Base-by-base conservation (phyloP, 2,329 filamentous ascomycete genomes). In the Ceratocystiopsis sp. region DNA sequence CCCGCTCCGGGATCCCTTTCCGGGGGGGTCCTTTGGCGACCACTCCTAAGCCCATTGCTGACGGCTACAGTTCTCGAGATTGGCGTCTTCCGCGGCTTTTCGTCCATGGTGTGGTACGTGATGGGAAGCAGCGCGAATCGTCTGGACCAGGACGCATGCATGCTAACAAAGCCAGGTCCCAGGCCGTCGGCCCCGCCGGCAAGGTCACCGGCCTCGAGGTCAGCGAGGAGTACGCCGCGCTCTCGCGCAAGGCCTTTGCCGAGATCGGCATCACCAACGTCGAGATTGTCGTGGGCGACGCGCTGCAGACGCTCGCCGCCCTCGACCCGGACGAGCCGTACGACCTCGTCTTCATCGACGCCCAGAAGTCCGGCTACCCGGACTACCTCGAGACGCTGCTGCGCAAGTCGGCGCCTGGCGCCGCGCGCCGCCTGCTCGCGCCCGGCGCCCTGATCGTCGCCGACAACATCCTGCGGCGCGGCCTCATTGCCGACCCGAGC, bases 291-390 rank as follows among this genome's bases (percentile, higher is more conserved):
- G 55, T 66, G 16, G 68, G 68, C 5, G 59, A 68, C 49, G 68
- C 64, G 4, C 56, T 63, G 10, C 54, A 67, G 47, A 64, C 62
- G 67, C 55, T 63, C 11, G 50, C 53, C 8, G 44, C 50, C n/a
- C 57, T 60, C 4, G 49, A 61, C 46, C 50, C 55, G 45, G 44
- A 53, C 34, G 54, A 63, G 50, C 65, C 69, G 4, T 73, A 68
- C 49, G 69, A 73, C 53, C 55, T 71, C 38, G 60, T 72, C 52
- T 73, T 73, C 52, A 61, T 72, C 47, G 69, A 72, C 45, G 69
- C 69, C 19, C 61, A 73, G 45, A 73, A 73, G 56, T 56, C 60
- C 0, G 66, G 64, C n/a, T 71, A 73, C 51, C 62, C 64, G 0
- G 52, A 51, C 8, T 73, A 72, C 52, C 58, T 73, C 35, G 52